Evolutionary conservation across 495 filamentous ascomycete genomes (phyloP).

Genomic region (Xylaria flabelliformis): DNA sequence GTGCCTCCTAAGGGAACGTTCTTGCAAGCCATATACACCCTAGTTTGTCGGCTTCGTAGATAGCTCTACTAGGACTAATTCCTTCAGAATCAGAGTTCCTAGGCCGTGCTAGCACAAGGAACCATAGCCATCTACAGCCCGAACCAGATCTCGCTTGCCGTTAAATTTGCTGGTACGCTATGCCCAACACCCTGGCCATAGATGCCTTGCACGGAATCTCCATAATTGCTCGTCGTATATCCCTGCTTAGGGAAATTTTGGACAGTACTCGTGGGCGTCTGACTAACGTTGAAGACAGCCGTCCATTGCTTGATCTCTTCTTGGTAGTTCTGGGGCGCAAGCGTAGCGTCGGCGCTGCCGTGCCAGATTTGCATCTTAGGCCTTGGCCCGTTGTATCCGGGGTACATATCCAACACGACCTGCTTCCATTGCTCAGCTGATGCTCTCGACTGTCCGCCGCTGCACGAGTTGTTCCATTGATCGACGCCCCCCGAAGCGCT

Average conservation of each 20-base stretch:
- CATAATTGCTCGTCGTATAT: constrained; percentile 48
- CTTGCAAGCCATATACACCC: neutral
- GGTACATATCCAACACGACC: constrained; percentile 52
- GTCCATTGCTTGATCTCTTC: constrained; percentile 62
- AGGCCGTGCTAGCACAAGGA: neutral
- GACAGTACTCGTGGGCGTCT: constrained; percentile 40
- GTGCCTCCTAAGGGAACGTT: neutral
- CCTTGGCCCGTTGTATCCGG: constrained; percentile 51
- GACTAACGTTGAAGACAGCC: constrained; percentile 50
- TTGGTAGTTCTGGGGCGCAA: constrained; percentile 55
- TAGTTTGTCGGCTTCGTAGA: neutral
- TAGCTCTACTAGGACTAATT: neutral
- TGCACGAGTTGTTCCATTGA: constrained; percentile 53
- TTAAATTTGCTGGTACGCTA: constrained; percentile 46
- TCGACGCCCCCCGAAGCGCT: constrained; percentile 45
- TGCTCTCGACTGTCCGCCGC: constrained; percentile 48
- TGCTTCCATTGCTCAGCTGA: constrained; percentile 52
- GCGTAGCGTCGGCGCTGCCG: constrained; percentile 52
- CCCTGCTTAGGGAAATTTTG: constrained; percentile 45
- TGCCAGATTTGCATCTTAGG: constrained; percentile 65
- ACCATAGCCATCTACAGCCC: constrained; percentile 32
- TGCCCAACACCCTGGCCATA: constrained; percentile 50
- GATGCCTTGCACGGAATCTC: constrained; percentile 47
- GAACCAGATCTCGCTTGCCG: constrained; percentile 48
- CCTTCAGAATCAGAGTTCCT: neutral